phyloP scores from a whole-genome alignment of 495 filamentous ascomycete species.

The Amphirosellinia nigrospora region DNA sequence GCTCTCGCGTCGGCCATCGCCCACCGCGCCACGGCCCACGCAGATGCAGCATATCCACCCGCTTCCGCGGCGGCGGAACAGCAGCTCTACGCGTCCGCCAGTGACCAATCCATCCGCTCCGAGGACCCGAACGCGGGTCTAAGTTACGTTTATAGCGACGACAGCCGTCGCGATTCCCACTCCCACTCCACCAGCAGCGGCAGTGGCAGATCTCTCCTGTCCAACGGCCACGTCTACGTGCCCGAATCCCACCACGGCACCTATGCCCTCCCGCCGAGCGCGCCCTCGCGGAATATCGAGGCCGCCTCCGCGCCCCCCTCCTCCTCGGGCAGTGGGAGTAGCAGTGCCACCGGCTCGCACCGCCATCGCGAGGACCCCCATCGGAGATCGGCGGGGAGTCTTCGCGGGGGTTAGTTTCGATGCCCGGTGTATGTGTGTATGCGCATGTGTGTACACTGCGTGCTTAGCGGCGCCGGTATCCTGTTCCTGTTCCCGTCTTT shows the following conservation, averaged over 20 bases:
- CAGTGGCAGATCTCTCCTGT: conserved; percentile 25
- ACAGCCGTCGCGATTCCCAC: conserved; percentile 29
- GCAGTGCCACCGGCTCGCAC: conserved; percentile 30
- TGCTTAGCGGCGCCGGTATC: no score
- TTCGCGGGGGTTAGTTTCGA: conserved; percentile 35
- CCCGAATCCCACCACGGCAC: conserved; percentile 32
- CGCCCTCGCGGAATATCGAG: conserved; percentile 7
- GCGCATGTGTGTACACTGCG: not conserved
- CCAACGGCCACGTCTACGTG: conserved; percentile 42
- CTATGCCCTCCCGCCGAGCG: not conserved
- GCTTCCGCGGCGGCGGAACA: conserved; percentile 16
- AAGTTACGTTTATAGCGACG: conserved; percentile 37
- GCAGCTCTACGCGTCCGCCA: conserved; percentile 24
- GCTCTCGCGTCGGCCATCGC: conserved; percentile 16
- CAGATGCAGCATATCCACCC: conserved; percentile 21
- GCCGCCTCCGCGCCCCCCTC: not conserved
- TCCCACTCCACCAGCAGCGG: conserved; percentile 2
- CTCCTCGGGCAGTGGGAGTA: conserved; percentile 18
- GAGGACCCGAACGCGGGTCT: conserved; percentile 31
- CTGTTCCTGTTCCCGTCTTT: not conserved
- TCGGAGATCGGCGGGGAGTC: conserved; percentile 42
- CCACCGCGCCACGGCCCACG: conserved; percentile 22
- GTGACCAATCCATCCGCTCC: conserved; percentile 29
- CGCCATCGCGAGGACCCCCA: conserved; percentile 33
- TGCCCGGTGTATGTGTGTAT: not conserved